phyloP scores from a whole-genome alignment of 2,329 filamentous ascomycete species.

The Chaetomium sp. region DNA sequence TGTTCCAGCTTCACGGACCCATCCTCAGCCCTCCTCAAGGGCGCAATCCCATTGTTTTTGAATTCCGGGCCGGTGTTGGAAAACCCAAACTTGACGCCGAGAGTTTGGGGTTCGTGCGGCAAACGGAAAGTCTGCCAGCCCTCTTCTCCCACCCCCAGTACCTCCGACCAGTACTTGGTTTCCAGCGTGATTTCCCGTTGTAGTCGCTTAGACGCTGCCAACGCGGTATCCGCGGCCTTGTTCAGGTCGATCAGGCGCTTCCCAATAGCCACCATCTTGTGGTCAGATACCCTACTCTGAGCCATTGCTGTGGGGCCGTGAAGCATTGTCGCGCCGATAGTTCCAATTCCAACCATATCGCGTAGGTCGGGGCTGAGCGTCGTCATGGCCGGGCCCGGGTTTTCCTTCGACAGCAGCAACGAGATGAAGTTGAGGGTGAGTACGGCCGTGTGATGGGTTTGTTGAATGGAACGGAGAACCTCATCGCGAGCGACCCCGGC shows the following conservation, averaged over 20 bases:
- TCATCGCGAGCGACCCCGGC: slow-evolving; percentile 48
- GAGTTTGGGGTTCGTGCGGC: slow-evolving; percentile 62
- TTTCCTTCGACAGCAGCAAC: slow-evolving; percentile 73
- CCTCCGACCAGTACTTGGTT: slow-evolving; percentile 81
- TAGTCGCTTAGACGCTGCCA: slow-evolving; percentile 64
- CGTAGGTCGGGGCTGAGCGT: slow-evolving; percentile 68
- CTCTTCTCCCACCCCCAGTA: slow-evolving; percentile 71
- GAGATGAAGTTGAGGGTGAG: slow-evolving; percentile 77
- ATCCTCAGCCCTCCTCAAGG: slow-evolving; percentile 66
- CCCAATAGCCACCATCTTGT: slow-evolving; percentile 54
- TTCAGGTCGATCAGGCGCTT: slow-evolving; percentile 76
- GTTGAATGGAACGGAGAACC: slow-evolving; percentile 51
- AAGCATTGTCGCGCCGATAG: slow-evolving; percentile 62
- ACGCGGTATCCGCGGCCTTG: slow-evolving; percentile 64
- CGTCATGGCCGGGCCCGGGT: slow-evolving; percentile 59
- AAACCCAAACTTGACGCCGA: slow-evolving; percentile 87
- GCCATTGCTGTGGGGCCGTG: slow-evolving; percentile 55
- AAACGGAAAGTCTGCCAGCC: slow-evolving; percentile 82
- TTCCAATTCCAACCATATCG: slow-evolving; percentile 65
- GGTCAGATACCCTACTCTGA: slow-evolving; percentile 48
- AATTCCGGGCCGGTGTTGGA: slow-evolving; percentile 53
- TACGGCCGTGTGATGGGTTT: slow-evolving; percentile 53
- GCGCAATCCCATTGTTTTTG: slow-evolving; percentile 68
- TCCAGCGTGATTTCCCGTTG: slow-evolving; percentile 73
- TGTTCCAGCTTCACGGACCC: slow-evolving; percentile 70